These are phyloP conservation scores for Echium plantagineum DNA, from an alignment of 257 asterid genomes.

Conservation along the genomic window DNA sequence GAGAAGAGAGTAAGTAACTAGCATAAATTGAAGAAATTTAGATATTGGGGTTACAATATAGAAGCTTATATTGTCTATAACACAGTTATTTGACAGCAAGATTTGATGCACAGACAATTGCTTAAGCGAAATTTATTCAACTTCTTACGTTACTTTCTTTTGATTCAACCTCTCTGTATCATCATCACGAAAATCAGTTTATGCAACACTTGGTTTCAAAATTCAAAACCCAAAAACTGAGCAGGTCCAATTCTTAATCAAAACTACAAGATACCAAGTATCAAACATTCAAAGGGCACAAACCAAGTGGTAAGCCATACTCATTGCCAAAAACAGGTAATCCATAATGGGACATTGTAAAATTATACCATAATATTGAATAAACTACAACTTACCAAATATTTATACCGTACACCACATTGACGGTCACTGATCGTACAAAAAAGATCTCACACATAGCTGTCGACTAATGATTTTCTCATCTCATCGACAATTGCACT, in stretches of 20 bases:
- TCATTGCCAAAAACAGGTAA: background rate
- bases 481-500: slow-evolving; percentile 74
- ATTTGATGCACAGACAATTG: no score
- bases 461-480: slow-evolving; percentile 78
- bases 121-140: no score
- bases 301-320: background rate
- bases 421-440: background rate
- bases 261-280: background rate
- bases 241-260: background rate
- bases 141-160: no score
- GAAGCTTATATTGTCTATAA: no score
- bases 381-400: background rate
- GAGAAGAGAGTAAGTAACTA: no score
- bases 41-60: no score
- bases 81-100: no score
- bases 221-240: background rate
- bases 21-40: no score
- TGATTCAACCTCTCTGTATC: no score
- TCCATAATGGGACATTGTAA: background rate
- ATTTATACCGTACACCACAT: background rate
- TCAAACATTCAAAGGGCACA: background rate
- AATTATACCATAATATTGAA: no score
- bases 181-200: no score
- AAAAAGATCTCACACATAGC: slow-evolving; percentile 30
- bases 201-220: no score